These are phyloP conservation scores for Populus pruinosa DNA, from an alignment of 345 rosid genomes.

Conservation along the genomic window DNA sequence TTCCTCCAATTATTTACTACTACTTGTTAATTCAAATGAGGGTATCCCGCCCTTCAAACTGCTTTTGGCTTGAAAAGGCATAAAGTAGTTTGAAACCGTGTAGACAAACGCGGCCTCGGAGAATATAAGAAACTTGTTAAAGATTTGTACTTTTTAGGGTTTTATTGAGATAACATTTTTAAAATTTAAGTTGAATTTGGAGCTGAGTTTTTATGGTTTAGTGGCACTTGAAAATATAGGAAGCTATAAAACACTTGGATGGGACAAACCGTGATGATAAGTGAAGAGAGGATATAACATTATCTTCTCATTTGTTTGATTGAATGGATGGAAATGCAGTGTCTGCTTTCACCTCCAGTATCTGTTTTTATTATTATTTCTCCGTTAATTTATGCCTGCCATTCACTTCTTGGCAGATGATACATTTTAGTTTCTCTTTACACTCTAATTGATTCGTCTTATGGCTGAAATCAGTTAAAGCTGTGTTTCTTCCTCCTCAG, in stretches of 20 bases:
- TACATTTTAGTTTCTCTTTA: not conserved
- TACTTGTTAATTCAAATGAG: too few relatives aligned
- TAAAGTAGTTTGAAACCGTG: too few relatives aligned
- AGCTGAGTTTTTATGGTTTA: not conserved
- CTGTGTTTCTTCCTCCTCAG: constrained; percentile 26
- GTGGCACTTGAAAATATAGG: not conserved
- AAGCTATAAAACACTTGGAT: not conserved
- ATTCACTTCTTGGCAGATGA: not conserved
- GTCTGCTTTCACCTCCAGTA: not conserved
- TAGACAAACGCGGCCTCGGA: too few relatives aligned
- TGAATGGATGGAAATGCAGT: not conserved
- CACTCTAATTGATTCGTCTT: not conserved
- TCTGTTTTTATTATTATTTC: not conserved
- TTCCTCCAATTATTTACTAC: not conserved
- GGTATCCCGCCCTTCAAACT: too few relatives aligned
- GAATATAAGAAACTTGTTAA: too few relatives aligned
- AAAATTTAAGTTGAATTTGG: not conserved
- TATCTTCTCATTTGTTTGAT: not conserved
- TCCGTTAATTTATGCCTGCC: not conserved
- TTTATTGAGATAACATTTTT: too few relatives aligned
- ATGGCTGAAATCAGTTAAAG: constrained; percentile 14
- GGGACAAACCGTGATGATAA: not conserved
- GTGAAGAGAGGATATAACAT: not conserved
- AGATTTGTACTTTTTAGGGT: too few relatives aligned
- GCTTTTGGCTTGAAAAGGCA: too few relatives aligned